These are phyloP conservation scores for Chalaropsis thielavioides DNA, from an alignment of 2,329 filamentous ascomycete genomes.

Conservation along the genomic window DNA sequence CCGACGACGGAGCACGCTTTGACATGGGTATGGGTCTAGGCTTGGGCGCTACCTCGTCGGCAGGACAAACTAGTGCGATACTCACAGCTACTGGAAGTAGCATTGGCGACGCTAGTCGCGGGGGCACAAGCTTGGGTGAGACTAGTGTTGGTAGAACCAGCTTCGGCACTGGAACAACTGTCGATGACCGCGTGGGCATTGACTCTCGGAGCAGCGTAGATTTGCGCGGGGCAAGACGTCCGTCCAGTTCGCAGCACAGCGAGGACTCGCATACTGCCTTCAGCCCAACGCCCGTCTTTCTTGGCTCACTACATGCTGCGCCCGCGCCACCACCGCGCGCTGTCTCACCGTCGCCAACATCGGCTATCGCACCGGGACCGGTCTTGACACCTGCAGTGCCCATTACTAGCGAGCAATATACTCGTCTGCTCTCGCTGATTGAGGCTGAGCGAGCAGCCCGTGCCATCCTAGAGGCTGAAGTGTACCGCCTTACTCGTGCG, in stretches of 20 bases:
- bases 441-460: constrained; percentile 43
- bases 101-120: background rate
- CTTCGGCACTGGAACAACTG: background rate
- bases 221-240: background rate
- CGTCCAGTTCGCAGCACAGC: constrained; percentile 8
- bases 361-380: constrained; percentile 3
- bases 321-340: constrained; percentile 21
- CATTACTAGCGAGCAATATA: constrained; percentile 34
- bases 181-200: background rate
- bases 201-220: background rate
- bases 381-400: background rate
- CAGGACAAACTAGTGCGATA: background rate
- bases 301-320: constrained; percentile 30
- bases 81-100: background rate
- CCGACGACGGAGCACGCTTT: constrained; percentile 16
- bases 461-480: constrained; percentile 40
- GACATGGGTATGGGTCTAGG: background rate
- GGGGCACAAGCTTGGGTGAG: background rate
- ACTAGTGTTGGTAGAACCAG: background rate
- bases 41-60: background rate
- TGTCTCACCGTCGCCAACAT: constrained; percentile 17
- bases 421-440: constrained; percentile 37
- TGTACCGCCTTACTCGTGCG: constrained; percentile 38
- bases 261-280: constrained; percentile 31
- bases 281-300: constrained; percentile 33